phyloP scores from a whole-genome alignment of 108 stramenopile genomes.

The Cyclostephanos tholiformis region DNA sequence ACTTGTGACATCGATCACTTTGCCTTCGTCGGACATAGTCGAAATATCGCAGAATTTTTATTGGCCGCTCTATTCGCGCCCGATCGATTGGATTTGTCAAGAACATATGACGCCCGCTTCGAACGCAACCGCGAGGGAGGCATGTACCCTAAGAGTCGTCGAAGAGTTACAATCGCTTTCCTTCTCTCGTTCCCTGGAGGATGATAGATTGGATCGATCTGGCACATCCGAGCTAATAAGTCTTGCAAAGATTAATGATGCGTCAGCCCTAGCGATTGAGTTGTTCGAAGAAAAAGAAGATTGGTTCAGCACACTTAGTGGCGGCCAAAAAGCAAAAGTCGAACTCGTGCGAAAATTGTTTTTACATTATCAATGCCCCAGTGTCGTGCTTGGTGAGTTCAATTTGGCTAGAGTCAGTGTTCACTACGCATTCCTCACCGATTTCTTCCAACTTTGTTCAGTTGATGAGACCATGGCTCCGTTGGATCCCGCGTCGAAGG shows the following conservation, averaged over 20 bases:
- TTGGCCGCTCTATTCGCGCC: conserved; percentile 82
- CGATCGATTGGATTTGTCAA: conserved; percentile 89
- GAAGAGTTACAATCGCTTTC: conserved; percentile 68
- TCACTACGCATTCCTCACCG: background rate
- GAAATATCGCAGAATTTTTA: conserved; percentile 89
- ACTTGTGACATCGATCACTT: conserved; percentile 64
- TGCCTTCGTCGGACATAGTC: conserved; percentile 84
- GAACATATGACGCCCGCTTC: conserved; percentile 44
- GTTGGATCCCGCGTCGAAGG: conserved; percentile 80
- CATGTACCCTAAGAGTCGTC: conserved; percentile 52
- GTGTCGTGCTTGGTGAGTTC: conserved; percentile 60
- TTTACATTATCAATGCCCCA: conserved; percentile 69
- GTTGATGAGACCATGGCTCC: conserved; percentile 91
- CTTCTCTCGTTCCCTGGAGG: conserved; percentile 58
- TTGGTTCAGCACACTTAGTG: conserved; percentile 86
- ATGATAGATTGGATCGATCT: conserved; percentile 5
- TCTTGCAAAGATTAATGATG: conserved; percentile 5
- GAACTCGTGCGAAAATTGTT: conserved; percentile 86
- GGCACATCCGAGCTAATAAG: background rate
- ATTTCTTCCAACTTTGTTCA: conserved; percentile 1
- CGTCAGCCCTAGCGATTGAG: conserved; percentile 53
- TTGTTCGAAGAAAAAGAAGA: conserved; percentile 83
- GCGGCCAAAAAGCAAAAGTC: conserved; percentile 88
- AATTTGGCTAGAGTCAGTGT: background rate
- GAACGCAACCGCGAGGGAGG: conserved; percentile 45